Base-by-base conservation (phyloP, 1,284 basidiomycete species). In the Leucoagaricus sp. region DNA sequence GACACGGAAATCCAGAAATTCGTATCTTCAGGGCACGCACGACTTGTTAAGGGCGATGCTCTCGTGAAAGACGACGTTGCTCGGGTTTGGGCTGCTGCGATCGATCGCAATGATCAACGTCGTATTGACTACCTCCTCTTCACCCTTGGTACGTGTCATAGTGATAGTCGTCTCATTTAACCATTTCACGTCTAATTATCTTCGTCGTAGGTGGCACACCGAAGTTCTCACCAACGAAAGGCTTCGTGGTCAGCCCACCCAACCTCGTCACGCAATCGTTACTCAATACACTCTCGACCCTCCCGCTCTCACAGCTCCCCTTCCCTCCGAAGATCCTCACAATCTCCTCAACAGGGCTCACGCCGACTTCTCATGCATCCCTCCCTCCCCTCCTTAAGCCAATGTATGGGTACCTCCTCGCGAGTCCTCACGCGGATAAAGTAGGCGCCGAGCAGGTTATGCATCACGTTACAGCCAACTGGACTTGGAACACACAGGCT, bases 371-470 rank as follows among this genome's bases (percentile, higher is more conserved):
- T 2, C 78, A 81, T 61, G 57, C 64, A 0, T 64, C 69, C 8
- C 72, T 88, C 1, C 86, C 86, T 0, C 41, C 80, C 26, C 61
- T 69, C 2, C 60, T 85, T 29, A 81, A 78, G 59, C 75, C 74
- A 0, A 0, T 87, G 0, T 85, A 85, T 65, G 60, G 65, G 6
- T 73, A 68, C 55, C 46, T 78, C 40, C 71, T 86, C 34, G 38
- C 62, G 2, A 57, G 38, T 0, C 78, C 83, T 2, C 85, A 85
- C 63, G 69, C 64, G 23, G 86, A 88, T 69, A 89, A 88, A 65
- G 55, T 80, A 41, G 83, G 80, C 4, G 65, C 72, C 33, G 86
- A 89, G 66, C 72, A 77, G 25, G 65, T 78, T 1, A 52, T 82
- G 8, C 69, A 74, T 0, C 68, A 85, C 55, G 72, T 72, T 55